A percentile compares a stretch with the other conserved stretches of the same genome.
Conservation (phyloP, 2,329 filamentous ascomycete species). For the Phialocephala subalpina region DNA sequence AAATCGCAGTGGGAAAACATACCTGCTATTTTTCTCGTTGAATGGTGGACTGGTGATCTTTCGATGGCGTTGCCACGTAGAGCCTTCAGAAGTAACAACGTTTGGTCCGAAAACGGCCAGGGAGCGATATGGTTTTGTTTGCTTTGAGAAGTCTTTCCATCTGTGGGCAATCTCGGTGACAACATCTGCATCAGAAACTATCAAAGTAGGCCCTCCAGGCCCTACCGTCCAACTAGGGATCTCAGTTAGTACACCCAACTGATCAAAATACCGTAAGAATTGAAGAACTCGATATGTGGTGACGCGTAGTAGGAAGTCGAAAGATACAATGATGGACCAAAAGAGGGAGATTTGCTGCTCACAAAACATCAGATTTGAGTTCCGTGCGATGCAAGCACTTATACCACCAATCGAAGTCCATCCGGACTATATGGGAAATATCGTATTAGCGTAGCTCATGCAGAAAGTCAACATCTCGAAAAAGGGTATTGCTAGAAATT, state of each 20-base stretch:
- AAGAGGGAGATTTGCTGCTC: background rate
- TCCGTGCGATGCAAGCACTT: conserved; percentile 25
- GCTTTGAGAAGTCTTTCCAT: conserved; percentile 34
- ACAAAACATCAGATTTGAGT: conserved; percentile 29
- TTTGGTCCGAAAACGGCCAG: conserved; percentile 63
- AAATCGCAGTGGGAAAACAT: background rate
- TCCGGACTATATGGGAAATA: background rate
- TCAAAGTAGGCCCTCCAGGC: conserved; percentile 23
- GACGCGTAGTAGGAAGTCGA: background rate
- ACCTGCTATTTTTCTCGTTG: conserved; percentile 69
- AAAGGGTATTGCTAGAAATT: too few species aligned
- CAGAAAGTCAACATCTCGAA: background rate
- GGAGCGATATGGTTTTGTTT: conserved; percentile 26
- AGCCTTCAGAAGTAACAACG: conserved; percentile 72
- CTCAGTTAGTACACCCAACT: background rate
- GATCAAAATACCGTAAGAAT: background rate
- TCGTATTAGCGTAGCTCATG: background rate
- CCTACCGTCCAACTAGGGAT: conserved; percentile 22
- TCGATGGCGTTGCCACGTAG: conserved; percentile 74
- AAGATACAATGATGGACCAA: too few species aligned
- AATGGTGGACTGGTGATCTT: conserved; percentile 76
- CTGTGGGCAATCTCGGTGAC: conserved; percentile 28
- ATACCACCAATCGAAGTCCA: conserved; percentile 27
- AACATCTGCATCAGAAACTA: conserved; percentile 26
- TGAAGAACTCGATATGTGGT: background rate